Percentiles rank a stretch among this genome's conserved stretches.
phyloP scores from a whole-genome alignment of 371 early-diverging fungal genomes.

The Haplosporangium sp. region DNA sequence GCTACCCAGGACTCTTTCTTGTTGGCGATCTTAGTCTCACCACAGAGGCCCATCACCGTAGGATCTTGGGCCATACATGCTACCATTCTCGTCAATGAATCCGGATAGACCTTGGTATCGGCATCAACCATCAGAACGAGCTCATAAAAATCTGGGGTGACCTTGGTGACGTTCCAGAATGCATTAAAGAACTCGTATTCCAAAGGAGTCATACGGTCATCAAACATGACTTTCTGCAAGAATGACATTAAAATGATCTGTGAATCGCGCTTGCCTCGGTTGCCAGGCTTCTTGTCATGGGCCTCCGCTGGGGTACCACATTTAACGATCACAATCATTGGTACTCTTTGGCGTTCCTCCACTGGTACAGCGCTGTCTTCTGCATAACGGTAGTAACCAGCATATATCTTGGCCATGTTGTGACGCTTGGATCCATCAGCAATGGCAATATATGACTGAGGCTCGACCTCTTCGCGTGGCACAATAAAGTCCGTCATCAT shows the following conservation, averaged over 20 bases:
- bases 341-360: conserved; percentile 71
- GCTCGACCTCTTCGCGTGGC: conserved; percentile 61
- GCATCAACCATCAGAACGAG: conserved; percentile 97
- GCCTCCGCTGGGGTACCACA: conserved; percentile 87
- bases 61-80: conserved; percentile 83
- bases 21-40: conserved; percentile 87
- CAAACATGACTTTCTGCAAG: conserved; percentile 90
- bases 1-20: conserved; percentile 86
- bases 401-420: conserved; percentile 93
- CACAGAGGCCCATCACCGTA: conserved; percentile 85
- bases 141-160: conserved; percentile 88
- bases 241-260: conserved; percentile 98
- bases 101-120: conserved; percentile 88
- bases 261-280: conserved; percentile 99
- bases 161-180: conserved; percentile 82
- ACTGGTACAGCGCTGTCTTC: conserved; percentile 40
- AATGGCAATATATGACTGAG: conserved; percentile 86
- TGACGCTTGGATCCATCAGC: conserved; percentile 88
- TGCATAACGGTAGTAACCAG: conserved; percentile 87
- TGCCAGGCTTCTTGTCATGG: conserved; percentile 85
- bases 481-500: conserved; percentile 73
- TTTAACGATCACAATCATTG: conserved; percentile 93
- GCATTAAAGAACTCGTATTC: conserved; percentile 94
- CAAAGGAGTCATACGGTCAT: conserved; percentile 93
- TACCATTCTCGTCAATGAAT: conserved; percentile 79